A percentile compares a stretch with the other conserved stretches of the same genome.
Evolutionary conservation across 2,329 filamentous ascomycete species (phyloP).

Genomic region (Cercospora berteroae): DNA sequence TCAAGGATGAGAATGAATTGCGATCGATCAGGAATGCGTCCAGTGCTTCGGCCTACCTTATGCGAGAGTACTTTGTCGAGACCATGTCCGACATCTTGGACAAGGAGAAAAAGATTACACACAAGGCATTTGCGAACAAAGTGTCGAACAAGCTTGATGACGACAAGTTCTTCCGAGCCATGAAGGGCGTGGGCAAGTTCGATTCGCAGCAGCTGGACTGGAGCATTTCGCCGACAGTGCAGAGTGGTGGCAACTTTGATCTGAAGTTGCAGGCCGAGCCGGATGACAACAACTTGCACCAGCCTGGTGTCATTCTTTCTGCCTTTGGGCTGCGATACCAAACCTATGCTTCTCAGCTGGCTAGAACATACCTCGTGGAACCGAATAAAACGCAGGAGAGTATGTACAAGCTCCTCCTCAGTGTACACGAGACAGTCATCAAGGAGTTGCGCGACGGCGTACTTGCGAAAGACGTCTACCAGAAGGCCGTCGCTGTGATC

Average conservation of each 20-base stretch:
- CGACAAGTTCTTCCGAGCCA: slow-evolving; percentile 85
- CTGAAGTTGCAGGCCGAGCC: slow-evolving; percentile 75
- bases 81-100: slow-evolving; percentile 97
- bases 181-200: slow-evolving; percentile 80
- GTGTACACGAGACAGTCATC: slow-evolving; percentile 83
- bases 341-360: slow-evolving; percentile 90
- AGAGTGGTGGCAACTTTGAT: slow-evolving; percentile 90
- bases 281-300: slow-evolving; percentile 74
- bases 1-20: slow-evolving; percentile 94
- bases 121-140: slow-evolving; percentile 79
- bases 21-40: slow-evolving; percentile 92
- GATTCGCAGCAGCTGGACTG: slow-evolving; percentile 89
- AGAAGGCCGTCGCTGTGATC: slow-evolving; percentile 76
- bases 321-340: slow-evolving; percentile 92
- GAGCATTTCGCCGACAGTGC: slow-evolving; percentile 85
- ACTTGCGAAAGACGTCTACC: slow-evolving; percentile 83
- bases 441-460: slow-evolving; percentile 88
- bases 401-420: slow-evolving; percentile 85
- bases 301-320: slow-evolving; percentile 85
- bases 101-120: slow-evolving; percentile 94
- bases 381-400: slow-evolving; percentile 94
- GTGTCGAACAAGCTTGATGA: slow-evolving; percentile 92
- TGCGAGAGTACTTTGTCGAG: slow-evolving; percentile 95
- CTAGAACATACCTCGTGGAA: slow-evolving; percentile 91
- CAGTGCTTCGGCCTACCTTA: slow-evolving; percentile 87